These are phyloP conservation scores for Colletotrichum sp. DNA, from an alignment of 2,329 filamentous ascomycete species.

Conservation along the genomic window DNA sequence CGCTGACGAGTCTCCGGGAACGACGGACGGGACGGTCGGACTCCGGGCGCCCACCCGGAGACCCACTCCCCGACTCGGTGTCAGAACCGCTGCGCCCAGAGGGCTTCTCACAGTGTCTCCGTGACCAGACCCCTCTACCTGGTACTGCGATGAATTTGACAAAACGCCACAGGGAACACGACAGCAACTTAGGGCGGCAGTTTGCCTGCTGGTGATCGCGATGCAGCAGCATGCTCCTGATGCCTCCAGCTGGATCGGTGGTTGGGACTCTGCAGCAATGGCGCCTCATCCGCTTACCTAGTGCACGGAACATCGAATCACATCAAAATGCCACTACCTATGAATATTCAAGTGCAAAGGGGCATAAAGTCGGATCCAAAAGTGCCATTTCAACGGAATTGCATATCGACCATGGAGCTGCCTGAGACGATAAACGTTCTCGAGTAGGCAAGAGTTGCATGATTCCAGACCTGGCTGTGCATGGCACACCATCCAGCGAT, in stretches of 20 bases:
- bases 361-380: not conserved
- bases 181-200: not conserved
- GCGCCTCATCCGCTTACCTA: not conserved
- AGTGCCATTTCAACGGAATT: not conserved
- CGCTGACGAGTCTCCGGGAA: not conserved
- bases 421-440: not conserved
- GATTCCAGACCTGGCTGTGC: not conserved
- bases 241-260: not conserved
- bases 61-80: not conserved
- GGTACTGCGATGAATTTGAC: not conserved
- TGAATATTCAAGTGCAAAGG: not conserved
- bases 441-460: not conserved
- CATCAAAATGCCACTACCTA: not conserved
- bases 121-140: not conserved
- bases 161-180: not conserved
- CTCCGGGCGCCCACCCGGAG: not conserved
- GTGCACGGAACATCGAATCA: not conserved
- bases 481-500: not conserved
- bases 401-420: not conserved
- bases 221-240: not conserved
- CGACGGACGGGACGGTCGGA: not conserved
- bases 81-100: not conserved
- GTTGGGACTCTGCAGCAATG: not conserved
- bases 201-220: not conserved
- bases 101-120: not conserved